phyloP scores from a whole-genome alignment of 495 filamentous ascomycete species.

The Podospora sp. region DNA sequence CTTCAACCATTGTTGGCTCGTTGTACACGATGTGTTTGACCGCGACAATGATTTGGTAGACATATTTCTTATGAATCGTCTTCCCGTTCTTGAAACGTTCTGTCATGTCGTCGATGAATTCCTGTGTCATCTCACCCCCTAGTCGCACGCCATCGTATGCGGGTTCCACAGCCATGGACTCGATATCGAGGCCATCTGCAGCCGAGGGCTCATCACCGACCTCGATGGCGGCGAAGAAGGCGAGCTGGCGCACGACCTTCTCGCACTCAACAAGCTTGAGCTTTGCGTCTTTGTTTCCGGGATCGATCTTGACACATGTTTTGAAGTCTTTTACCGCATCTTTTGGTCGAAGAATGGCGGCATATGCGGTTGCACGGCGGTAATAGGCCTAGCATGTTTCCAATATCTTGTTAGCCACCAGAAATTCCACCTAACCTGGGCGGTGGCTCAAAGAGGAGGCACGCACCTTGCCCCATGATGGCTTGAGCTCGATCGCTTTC shows the following conservation, averaged over 20 bases:
- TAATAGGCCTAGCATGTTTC: constrained; percentile 75
- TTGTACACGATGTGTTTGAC: constrained; percentile 87
- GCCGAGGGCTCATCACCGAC: constrained; percentile 88
- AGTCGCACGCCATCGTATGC: constrained; percentile 83
- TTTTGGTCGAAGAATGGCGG: constrained; percentile 81
- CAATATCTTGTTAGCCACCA: constrained; percentile 13
- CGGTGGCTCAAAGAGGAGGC: neutral
- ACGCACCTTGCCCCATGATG: constrained; percentile 79
- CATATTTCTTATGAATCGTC: constrained; percentile 94
- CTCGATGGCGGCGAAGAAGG: constrained; percentile 95
- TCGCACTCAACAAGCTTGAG: constrained; percentile 88
- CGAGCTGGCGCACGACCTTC: constrained; percentile 84
- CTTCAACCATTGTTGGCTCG: constrained; percentile 97
- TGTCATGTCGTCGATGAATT: constrained; percentile 97
- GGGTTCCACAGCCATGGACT: constrained; percentile 77
- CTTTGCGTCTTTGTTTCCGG: constrained; percentile 85
- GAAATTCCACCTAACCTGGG: neutral
- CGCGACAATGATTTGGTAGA: constrained; percentile 89
- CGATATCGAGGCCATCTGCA: constrained; percentile 85
- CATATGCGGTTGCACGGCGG: constrained; percentile 85
- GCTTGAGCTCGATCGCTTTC: constrained; percentile 90
- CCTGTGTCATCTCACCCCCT: constrained; percentile 84
- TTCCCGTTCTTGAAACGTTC: constrained; percentile 94
- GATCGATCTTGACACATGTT: constrained; percentile 82
- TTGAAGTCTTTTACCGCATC: constrained; percentile 93